A percentile compares a stretch with the other conserved stretches of the same genome.
Evolutionary conservation across 116 monocot genomes (phyloP).

Genomic region (Zostera marina): DNA sequence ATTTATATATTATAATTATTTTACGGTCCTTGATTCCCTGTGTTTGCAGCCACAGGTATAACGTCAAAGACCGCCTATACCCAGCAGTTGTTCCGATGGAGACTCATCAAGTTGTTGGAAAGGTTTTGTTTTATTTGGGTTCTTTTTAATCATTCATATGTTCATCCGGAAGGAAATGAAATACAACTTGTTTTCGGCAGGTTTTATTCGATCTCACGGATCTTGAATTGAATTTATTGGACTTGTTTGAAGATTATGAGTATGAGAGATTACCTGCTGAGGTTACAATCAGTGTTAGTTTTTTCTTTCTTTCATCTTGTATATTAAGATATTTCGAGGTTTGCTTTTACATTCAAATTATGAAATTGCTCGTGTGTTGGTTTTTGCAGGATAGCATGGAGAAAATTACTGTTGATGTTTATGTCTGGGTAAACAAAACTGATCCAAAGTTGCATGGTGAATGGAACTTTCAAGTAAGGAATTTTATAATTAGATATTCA

Average conservation of each 20-base stretch:
- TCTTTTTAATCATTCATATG: not conserved
- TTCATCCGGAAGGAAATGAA: no score
- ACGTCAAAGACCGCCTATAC: slow-evolving; percentile 68
- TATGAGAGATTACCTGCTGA: not conserved
- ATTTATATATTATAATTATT: not conserved
- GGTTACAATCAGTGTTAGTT: not conserved
- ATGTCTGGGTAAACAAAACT: not conserved
- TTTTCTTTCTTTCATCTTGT: not conserved
- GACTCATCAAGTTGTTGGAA: slow-evolving; percentile 50
- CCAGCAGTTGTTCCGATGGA: slow-evolving; percentile 81
- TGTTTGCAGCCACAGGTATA: slow-evolving; percentile 67
- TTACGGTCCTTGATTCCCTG: not conserved
- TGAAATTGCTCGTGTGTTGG: not conserved
- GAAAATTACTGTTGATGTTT: not conserved
- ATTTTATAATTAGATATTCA: not conserved
- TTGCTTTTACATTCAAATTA: not conserved
- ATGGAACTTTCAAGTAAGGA: not conserved
- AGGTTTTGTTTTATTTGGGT: slow-evolving; percentile 37
- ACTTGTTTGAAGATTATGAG: not conserved
- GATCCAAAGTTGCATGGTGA: not conserved
- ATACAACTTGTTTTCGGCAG: not conserved
- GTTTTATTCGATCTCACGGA: not conserved
- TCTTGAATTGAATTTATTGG: not conserved
- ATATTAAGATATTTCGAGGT: not conserved
- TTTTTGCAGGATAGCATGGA: not conserved